These are phyloP conservation scores for Monosporozyma unispora DNA, from an alignment of 805 yeast species.

Conservation along the genomic window DNA sequence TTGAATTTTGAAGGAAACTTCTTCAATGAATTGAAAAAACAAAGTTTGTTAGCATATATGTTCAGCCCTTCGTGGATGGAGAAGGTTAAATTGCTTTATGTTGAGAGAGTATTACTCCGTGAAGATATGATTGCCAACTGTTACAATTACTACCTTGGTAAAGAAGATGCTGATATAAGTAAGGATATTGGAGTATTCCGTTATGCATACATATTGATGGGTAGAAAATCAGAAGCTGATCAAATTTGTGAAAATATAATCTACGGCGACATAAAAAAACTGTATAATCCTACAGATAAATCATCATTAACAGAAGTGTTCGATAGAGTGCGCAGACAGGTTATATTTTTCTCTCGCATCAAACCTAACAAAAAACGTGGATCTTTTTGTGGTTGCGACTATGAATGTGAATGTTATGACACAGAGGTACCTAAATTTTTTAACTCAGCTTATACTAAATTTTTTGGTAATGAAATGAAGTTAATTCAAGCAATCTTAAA, in stretches of 20 bases:
- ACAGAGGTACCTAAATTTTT: neutral
- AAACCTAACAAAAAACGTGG: too few relatives aligned
- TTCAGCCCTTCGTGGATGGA: neutral
- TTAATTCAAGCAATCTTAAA: neutral
- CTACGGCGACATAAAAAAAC: neutral
- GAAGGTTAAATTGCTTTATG: neutral
- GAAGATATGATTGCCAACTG: neutral
- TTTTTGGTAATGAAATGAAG: neutral
- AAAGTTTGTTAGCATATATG: neutral
- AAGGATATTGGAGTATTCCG: neutral
- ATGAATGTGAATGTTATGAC: neutral
- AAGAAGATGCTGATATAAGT: too few relatives aligned
- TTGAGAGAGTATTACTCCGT: neutral
- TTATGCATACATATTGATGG: neutral
- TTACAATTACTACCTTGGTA: neutral
- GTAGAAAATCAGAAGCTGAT: neutral
- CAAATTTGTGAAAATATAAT: neutral
- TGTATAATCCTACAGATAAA: neutral
- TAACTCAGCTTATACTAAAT: neutral
- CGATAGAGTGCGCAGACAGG: neutral
- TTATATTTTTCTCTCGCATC: neutral
- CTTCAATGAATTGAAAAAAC: neutral
- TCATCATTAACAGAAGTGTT: neutral
- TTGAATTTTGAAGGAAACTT: neutral
- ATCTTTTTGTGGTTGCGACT: neutral